phyloP scores from a whole-genome alignment of 352 stramenopile species.

The Plasmopara viticola region DNA sequence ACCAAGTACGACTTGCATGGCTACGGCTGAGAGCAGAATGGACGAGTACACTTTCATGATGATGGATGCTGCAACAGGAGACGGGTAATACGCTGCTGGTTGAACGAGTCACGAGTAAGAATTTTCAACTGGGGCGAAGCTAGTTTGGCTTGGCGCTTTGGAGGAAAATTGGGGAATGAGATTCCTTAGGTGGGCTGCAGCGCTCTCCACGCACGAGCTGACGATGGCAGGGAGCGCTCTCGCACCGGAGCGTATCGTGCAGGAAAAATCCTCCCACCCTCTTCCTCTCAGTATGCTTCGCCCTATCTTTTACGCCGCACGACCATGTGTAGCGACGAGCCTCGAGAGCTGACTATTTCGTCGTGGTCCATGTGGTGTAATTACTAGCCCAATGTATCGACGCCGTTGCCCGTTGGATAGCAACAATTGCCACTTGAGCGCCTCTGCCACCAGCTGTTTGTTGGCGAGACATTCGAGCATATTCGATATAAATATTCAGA shows the following conservation, averaged over 20 bases:
- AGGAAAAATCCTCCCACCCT: slow-evolving; percentile 3
- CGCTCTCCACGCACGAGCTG: slow-evolving; percentile 4
- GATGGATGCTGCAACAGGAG: slow-evolving; percentile 13
- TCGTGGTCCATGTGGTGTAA: slow-evolving; percentile 2
- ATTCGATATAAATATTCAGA: background rate
- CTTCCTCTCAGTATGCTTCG: slow-evolving; percentile 13
- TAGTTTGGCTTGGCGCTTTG: slow-evolving; percentile 12
- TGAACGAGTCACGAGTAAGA: slow-evolving; percentile 15
- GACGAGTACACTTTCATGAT: slow-evolving; percentile 36
- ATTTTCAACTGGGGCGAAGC: slow-evolving; percentile 19
- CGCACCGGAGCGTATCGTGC: slow-evolving; percentile 17
- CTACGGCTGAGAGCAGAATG: slow-evolving; percentile 27
- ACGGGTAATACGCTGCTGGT: slow-evolving; percentile 18
- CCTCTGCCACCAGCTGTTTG: slow-evolving; percentile 3
- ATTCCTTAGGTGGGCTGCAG: background rate
- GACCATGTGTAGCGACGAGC: slow-evolving; percentile 19
- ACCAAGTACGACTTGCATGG: slow-evolving; percentile 33
- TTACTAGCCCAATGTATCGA: background rate
- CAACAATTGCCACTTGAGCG: slow-evolving; percentile 14
- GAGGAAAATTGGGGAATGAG: slow-evolving; percentile 32
- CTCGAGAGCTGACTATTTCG: slow-evolving; percentile 13
- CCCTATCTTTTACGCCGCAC: slow-evolving; percentile 15
- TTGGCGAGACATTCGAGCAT: background rate
- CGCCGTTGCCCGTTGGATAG: slow-evolving; percentile 8
- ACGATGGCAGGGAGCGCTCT: slow-evolving; percentile 20